phyloP scores from a whole-genome alignment of 768 basidiomycete genomes.

The Atractiella rhizophila region DNA sequence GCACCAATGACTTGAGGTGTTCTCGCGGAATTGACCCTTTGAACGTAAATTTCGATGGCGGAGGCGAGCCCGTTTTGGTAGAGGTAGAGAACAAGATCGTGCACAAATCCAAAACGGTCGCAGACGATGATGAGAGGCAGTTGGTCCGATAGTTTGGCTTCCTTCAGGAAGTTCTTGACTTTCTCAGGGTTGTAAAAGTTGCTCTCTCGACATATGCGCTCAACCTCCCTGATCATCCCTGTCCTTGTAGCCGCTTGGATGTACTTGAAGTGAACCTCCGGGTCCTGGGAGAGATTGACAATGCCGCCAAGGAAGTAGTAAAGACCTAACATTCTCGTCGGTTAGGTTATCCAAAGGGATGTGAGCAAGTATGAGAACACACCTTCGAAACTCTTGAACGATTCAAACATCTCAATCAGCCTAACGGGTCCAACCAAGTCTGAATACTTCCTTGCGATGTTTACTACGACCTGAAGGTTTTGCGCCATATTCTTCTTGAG shows the following conservation, averaged over 20 bases:
- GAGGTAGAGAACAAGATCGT: conserved; percentile 90
- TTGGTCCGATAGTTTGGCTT: conserved; percentile 85
- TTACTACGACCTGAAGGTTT: conserved; percentile 84
- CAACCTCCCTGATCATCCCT: conserved; percentile 93
- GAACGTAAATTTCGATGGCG: conserved; percentile 99
- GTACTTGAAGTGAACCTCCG: conserved; percentile 98
- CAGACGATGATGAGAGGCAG: conserved; percentile 98
- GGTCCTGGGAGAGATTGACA: conserved; percentile 84
- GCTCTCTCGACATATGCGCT: conserved; percentile 92
- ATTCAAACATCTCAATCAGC: conserved; percentile 93
- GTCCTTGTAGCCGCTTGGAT: conserved; percentile 96
- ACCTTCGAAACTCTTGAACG: conserved; percentile 94
- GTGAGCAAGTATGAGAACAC: conserved; percentile 6
- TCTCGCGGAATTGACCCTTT: conserved; percentile 84
- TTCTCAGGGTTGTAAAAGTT: conserved; percentile 97
- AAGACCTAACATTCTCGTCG: conserved; percentile 31
- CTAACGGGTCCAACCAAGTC: conserved; percentile 92
- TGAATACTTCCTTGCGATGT: conserved; percentile 95
- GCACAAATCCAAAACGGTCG: conserved; percentile 98
- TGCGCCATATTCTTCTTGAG: conserved; percentile 86
- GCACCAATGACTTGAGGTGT: conserved; percentile 95
- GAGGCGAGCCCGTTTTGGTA: conserved; percentile 91
- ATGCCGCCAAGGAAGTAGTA: conserved; percentile 97
- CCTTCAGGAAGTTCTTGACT: conserved; percentile 99
- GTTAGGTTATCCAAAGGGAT: background rate